Base-by-base conservation (phyloP, 306 rosid species). In the Begonia loranthoides region DNA sequence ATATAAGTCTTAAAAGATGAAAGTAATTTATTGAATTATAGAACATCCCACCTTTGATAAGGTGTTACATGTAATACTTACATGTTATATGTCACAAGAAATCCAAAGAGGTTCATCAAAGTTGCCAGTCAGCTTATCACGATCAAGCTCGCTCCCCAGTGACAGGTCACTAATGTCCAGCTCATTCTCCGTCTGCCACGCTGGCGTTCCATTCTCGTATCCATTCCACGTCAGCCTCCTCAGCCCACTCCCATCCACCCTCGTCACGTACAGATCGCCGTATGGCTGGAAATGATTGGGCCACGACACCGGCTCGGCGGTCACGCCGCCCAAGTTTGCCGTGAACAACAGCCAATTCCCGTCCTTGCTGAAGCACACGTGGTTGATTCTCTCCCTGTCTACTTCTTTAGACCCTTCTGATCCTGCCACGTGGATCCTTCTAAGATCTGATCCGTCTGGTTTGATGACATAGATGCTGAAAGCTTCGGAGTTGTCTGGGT, bases 211-310 rank as follows among this genome's bases (percentile, higher is more conserved):
- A 15, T 89, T 79, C 44, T 89, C 95, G 9, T 71, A 84, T 0
- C 70, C 76, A 63, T 53, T 76, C 62, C 87, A 82, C 63, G 97
- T 89, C 76, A 84, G 69, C 81, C 97, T 81, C 83, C 63, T 79
- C 67, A 89, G 54, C 17, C 81, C 90, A 33, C 71, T 82, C 17
- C 93, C 97, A 52, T 89, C 93, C 74, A 82, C 11, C 50, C 70
- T 81, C 64, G 67, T 69, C 63, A 54, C 55, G 33, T 57, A 63
- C 84, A 89, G 45, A 12, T 89, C 97, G 9, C 97, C 95, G 9
- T 81, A 89, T 17, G 95, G 97, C 70, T 89, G 97, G 72, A 82
- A 89, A 52, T 82, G 95, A 40, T 89, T 89, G 0, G 97, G 95
- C 74, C 10, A 17, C 34, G 82, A 67, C 61, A 89, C 87, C 24